Base-by-base conservation (phyloP, 1,284 basidiomycete species). In the Inonotus obliquus region DNA sequence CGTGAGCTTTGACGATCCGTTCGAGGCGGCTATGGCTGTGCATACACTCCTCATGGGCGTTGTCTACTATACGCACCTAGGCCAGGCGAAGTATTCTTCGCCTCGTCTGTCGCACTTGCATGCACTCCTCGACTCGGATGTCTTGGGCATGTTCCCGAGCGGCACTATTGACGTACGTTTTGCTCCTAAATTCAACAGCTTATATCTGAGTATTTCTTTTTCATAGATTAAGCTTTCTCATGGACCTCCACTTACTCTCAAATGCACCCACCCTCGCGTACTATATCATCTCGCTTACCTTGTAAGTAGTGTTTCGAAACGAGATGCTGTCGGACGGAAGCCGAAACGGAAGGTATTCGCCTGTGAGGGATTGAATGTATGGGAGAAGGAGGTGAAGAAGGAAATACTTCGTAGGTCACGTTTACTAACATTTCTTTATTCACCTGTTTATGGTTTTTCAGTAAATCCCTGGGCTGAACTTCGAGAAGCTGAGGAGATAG, bases 301-400 rank as follows among this genome's bases (percentile, higher is more conserved):
- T 6, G 74, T 89, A 27, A 86, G 83, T 65, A 80, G 80, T 10
- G 73, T 82, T 1, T 80, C 86, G 0, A 89, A 89, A 67, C 81
- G 86, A 13, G 88, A 91, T 67, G 80, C 85, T 0, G 81, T 86
- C 0, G 89, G 88, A 37, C 77, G 87, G 19, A 86, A 82, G 61
- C 89, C 89, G 2, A 87, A 86, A 72, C 79, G 86, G 62, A 84
- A 81, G 57, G 75, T 87, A 0, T 91, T 89, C 73, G 83, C 87
- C 0, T 71, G 69, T 6, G 87, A 87, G 65, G 89, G 87, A 0
- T 60, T 90, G n/a, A 71, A 73, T 1, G 74, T 79, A 0, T 76
- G 80, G 64, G 82, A 84, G 45, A 75, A 73, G 54, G 81, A 81
- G 65, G 66, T 76, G 14, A 70, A 69, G 52, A 76, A 75, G 57